Evolutionary conservation across 2,329 filamentous ascomycete species (phyloP), one percentile per base, ranked within the genome.

Genomic region (Fusarium hostae): DNA sequence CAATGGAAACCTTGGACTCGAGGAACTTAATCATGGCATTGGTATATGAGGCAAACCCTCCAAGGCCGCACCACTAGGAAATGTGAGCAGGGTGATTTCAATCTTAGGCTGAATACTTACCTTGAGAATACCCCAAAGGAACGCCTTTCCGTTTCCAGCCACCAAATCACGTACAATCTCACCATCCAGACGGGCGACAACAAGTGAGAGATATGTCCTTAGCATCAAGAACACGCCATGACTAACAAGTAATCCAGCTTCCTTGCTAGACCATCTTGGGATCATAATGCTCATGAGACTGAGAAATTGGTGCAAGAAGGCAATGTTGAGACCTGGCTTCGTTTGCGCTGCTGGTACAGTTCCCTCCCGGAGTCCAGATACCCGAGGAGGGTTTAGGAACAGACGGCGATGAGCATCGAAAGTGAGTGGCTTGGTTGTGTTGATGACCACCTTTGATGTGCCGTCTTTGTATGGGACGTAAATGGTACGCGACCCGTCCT

Each of bases 21-120:
- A 99, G 87, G 82, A 93, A 99, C 82, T 98, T 98, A 86, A 99
- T 99, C 92, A 97, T 98, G 59, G 95, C 94, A 81, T 99, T 99
- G 55, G 95, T 98, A 79, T 99, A 99, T 1, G 95, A 97, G 12
- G 95, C 95, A 71, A 98, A 91, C 5, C 93, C 94, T 44, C 96
- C 96, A 39, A 99, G 91, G 6, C 95, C 94, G 72, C 95, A 94
- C 96, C 96, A 99, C 86, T 90, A 56, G 69, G 47, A 32, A 58
- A 48, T 41, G 50, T 68, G 41, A 66, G 68, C 34, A 22, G 34
- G 24, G 20, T n/a, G 13, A 16, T 44, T 34, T 3, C 10, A 26
- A n/a, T 15, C 9, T 9, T 12, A 5, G 20, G 16, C 15, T 18
- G 20, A 18, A 12, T 5, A 41, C 83, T 63, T 79, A 89, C 88